Base-by-base conservation (phyloP, 352 stramenopile genomes). In the Phytophthora pseudosyringae region DNA sequence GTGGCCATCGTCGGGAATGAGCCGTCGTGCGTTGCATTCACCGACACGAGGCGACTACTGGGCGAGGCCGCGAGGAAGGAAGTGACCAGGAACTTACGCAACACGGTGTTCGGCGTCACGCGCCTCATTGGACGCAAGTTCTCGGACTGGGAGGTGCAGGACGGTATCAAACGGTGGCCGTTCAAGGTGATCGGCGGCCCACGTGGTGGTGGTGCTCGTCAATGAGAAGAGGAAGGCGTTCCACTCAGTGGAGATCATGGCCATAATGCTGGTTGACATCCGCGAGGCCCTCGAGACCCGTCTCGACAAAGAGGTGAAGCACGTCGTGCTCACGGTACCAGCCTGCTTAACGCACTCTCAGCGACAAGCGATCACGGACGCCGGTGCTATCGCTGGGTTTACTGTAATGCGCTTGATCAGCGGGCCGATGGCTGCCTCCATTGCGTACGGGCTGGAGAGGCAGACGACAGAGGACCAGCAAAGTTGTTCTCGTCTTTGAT, bases 211-310 rank as follows among this genome's bases (percentile, higher is more conserved):
- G 21, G 29, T 60, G 29, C 52, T 35, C 28, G 52, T 46, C 31
- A 36, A 16, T 29, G 41, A 31, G 3, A 10, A 31, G 31, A 53
- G 12, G 7, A 61, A 15, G 25, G 25, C n/a, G 0, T 45, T 45
- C 31, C 9, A 52, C 0, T 40, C 53, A 21, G 53, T 53, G 16
- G 31, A 53, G 31, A 44, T 61, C 26, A 10, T 61, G 15, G 41
- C 12, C 31, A 38, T 61, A 13, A 8, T 61, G 40, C 13, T 61
- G n/a, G 21, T 10, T 13, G 53, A 61, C 16, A 44, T 61, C 2
- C 41, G 53, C 9, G 53, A 33, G 18, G 15, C 39, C n/a, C 36
- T 38, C 12, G 31, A 52, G 15, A 29, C 10, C 8, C 40, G 33
- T 26, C 43, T 35, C 6, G 40, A 15, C 9, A 61, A 61, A 33